phyloP scores from a whole-genome alignment of 75 land plant genomes.

The Pinus taeda region DNA sequence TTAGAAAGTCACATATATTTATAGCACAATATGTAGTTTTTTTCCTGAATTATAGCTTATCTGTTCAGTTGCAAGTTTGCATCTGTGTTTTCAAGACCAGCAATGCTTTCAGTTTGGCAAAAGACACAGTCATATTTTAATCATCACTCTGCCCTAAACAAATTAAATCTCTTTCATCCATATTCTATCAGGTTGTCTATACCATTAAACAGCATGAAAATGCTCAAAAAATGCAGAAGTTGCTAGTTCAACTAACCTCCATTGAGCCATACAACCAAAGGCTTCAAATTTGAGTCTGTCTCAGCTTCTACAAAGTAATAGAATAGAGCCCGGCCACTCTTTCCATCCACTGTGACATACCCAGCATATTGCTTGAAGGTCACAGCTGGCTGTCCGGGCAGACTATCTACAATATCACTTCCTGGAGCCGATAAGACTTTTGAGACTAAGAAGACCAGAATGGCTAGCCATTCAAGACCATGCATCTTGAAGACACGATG shows the following conservation, averaged over 20 bases:
- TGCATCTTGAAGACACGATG: not conserved
- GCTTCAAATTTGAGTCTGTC: constrained; percentile 53
- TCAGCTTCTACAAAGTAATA: constrained; percentile 89
- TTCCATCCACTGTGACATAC: constrained; percentile 59
- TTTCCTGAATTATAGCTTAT: too few species aligned
- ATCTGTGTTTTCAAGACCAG: too few species aligned
- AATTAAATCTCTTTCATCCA: too few species aligned
- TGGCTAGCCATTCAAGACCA: constrained; percentile 12
- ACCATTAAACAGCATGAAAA: too few species aligned
- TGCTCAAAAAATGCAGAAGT: too few species aligned
- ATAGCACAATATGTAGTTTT: too few species aligned
- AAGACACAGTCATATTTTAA: too few species aligned
- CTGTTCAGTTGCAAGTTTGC: too few species aligned
- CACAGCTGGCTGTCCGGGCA: constrained; percentile 84
- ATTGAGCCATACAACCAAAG: constrained; percentile 89
- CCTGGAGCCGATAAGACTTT: constrained; percentile 4
- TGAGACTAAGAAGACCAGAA: constrained; percentile 6
- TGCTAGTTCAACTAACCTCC: constrained; percentile 49
- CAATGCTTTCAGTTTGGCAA: too few species aligned
- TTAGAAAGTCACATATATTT: not conserved
- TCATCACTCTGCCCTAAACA: too few species aligned
- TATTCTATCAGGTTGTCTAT: too few species aligned
- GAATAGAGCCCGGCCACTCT: constrained; percentile 59
- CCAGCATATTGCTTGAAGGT: constrained; percentile 75
- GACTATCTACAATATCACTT: constrained; percentile 19